Percentiles rank a stretch among this genome's conserved stretches.
These are phyloP conservation scores for Candida easanensis DNA, from an alignment of 805 yeast species.

Conservation along the genomic window DNA sequence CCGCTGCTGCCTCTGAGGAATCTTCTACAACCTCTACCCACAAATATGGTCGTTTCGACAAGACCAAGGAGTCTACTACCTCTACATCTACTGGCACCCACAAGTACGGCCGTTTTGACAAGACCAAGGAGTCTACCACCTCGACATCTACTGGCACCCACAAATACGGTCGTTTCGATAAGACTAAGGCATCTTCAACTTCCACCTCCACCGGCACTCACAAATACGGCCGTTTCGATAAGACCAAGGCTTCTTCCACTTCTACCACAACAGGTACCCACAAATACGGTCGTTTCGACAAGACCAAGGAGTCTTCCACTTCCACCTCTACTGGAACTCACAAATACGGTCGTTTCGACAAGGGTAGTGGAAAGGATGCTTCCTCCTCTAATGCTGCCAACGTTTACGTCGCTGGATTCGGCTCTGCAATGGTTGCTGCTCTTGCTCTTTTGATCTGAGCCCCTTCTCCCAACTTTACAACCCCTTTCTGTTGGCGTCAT, in stretches of 20 bases:
- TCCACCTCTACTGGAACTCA: slow-evolving; percentile 49
- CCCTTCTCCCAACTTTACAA: not conserved
- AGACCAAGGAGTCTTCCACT: slow-evolving; percentile 46
- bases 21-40: slow-evolving; percentile 43
- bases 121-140: slow-evolving; percentile 9
- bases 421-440: slow-evolving; percentile 50
- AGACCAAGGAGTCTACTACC: slow-evolving; percentile 38
- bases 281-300: slow-evolving; percentile 51
- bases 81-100: slow-evolving; percentile 46
- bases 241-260: slow-evolving; percentile 36
- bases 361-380: slow-evolving; percentile 32
- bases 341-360: slow-evolving; percentile 54
- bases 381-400: slow-evolving; percentile 23
- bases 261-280: slow-evolving; percentile 46
- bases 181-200: slow-evolving; percentile 36
- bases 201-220: slow-evolving; percentile 45
- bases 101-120: slow-evolving; percentile 46
- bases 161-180: slow-evolving; percentile 53
- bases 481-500: not conserved
- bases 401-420: slow-evolving; percentile 34
- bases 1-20: slow-evolving; percentile 21
- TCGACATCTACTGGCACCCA: slow-evolving; percentile 43
- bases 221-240: slow-evolving; percentile 49
- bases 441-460: slow-evolving; percentile 41
- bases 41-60: slow-evolving; percentile 53